Conservation (phyloP, 2,329 filamentous ascomycete species). For the Penicillium sp. region DNA sequence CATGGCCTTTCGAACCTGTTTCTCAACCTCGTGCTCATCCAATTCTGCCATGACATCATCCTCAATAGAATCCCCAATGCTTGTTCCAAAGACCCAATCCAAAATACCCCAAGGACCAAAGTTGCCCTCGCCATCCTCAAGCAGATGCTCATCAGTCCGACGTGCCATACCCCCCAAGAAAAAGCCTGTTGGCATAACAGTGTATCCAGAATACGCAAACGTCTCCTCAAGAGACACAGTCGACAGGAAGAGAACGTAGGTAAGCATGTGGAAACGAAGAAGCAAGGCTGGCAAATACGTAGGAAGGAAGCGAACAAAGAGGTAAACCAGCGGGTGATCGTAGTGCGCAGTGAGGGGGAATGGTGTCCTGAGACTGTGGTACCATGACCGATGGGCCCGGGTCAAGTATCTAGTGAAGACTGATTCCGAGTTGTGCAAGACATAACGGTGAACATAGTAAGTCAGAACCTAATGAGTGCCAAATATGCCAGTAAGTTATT, state of each 20-base stretch:
- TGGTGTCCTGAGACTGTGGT: conserved; percentile 54
- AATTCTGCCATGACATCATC: conserved; percentile 50
- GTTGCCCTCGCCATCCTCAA: conserved; percentile 47
- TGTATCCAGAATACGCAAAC: conserved; percentile 62
- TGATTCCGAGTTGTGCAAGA: conserved; percentile 58
- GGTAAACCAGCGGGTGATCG: conserved; percentile 59
- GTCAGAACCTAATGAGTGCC: conserved; percentile 25
- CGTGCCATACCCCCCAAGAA: conserved; percentile 60
- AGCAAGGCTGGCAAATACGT: conserved; percentile 57
- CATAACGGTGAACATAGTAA: conserved; percentile 72
- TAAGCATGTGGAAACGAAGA: conserved; percentile 62
- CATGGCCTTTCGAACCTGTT: conserved; percentile 31
- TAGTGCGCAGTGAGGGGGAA: conserved; percentile 61
- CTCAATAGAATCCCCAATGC: conserved; percentile 43
- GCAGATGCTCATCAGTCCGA: conserved; percentile 56
- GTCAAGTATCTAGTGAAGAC: conserved; percentile 44
- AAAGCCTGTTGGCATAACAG: conserved; percentile 57
- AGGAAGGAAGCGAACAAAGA: conserved; percentile 57
- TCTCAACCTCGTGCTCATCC: conserved; percentile 35
- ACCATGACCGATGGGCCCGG: conserved; percentile 55
- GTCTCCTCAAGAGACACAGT: conserved; percentile 60
- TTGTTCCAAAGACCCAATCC: conserved; percentile 47
- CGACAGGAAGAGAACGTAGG: conserved; percentile 56
- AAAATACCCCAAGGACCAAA: conserved; percentile 48
- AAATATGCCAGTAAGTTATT: conserved; percentile 1